Base-by-base conservation (phyloP, 129 eudicot species). In the Ambrosia trifida region DNA sequence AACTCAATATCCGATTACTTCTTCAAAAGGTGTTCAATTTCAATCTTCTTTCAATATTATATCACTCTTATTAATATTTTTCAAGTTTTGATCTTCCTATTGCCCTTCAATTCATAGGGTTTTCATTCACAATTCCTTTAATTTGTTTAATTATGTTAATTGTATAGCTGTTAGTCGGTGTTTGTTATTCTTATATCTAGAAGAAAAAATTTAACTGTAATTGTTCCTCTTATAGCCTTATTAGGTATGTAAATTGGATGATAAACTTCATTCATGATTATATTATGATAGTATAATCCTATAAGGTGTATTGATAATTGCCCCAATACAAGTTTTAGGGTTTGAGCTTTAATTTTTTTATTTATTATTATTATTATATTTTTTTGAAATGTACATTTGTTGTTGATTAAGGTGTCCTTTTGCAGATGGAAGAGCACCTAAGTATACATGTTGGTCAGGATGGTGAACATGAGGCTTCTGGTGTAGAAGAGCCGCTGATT, bases 361-460 rank as follows among this genome's bases (percentile, higher is more conserved):
- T n/a, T n/a, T n/a, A 32, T 0, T 7, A 4, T 19, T 54, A 17
- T 53, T 11, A 18, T 19, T 53, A 11, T 8, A 18, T 7, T 4
- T 9, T 53, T 18, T 19, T 18, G 33, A 9, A 0, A 54, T 7
- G 44, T 40, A 40, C 41, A 58, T 65, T 35, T 64, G 33, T 70
- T 47, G 70, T 65, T 82, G 64, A 73, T 64, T 5, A 17, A 11
- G 31, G 47, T 73, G 24, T 66, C 10, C n/a, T 20, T 41, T 60
- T 66, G 70, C 69, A 68, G 80, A 88, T 88, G 95, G 90, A 85
- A 65, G 93, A 86, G 43, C 86, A 84, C 82, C 56, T 82, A 74
- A 76, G 78, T 72, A 65, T 83, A 75, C 66, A 80, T 57, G 96
- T 75, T 81, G 96, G 86, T 45, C 75, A 59, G 44, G 72, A 72